Evolutionary conservation across 306 rosid genomes (phyloP).

Genomic region (Vachellia collinsii): DNA sequence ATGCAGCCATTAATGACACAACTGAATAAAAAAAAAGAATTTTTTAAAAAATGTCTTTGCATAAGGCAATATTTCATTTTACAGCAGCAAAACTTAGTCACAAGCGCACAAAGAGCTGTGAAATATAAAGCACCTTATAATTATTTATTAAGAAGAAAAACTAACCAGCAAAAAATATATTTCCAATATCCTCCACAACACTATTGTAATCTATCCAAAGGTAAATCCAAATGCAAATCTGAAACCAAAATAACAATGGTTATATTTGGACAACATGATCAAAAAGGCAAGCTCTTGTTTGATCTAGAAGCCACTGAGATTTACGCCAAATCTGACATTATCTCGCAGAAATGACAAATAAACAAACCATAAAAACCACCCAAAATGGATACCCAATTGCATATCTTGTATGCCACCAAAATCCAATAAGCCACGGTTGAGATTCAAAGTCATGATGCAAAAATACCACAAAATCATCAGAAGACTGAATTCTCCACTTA

Average conservation of each 20-base stretch:
- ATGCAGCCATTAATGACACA: conserved; percentile 85
- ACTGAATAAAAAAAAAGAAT: conserved; percentile 45
- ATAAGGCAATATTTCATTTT: conserved; percentile 17
- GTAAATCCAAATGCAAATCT: conserved; percentile 91
- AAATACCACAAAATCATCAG: not conserved
- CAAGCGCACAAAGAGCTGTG: conserved; percentile 7
- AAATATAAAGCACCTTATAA: conserved; percentile 23
- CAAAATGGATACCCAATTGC: not conserved
- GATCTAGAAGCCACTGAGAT: conserved; percentile 1
- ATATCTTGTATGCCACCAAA: conserved; percentile 3
- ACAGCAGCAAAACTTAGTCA: conserved; percentile 22
- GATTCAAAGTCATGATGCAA: conserved; percentile 3
- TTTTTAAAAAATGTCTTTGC: conserved; percentile 4
- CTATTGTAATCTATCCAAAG: conserved; percentile 72
- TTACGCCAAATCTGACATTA: conserved; percentile 23
- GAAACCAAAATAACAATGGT: conserved; percentile 41
- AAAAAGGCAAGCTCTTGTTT: conserved; percentile 4
- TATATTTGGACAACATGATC: conserved; percentile 5
- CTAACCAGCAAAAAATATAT: conserved; percentile 91
- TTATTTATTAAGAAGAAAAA: not conserved
- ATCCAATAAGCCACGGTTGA: conserved; percentile 6
- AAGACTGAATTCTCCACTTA: not conserved
- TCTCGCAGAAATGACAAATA: conserved; percentile 4
- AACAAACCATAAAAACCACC: conserved; percentile 1
- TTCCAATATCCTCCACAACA: conserved; percentile 65